Base-by-base conservation (phyloP, 495 filamentous ascomycete genomes). In the Tetracladium marchalianum region DNA sequence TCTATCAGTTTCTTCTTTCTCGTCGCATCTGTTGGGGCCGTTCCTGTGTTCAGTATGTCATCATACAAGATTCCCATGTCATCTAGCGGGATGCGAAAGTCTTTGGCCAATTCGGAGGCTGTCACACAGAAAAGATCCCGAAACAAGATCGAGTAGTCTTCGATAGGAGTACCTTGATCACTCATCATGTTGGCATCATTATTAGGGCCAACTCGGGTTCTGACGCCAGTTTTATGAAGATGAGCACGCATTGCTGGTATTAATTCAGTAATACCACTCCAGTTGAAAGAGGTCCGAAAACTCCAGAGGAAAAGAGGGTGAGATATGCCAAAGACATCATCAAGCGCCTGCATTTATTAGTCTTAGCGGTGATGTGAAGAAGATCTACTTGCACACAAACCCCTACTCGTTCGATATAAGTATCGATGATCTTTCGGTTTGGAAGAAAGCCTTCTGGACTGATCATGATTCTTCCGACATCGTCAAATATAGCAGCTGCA, bases 241-340 rank as follows among this genome's bases (percentile, higher is more conserved):
- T 80, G 78, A 27, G 65, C 67, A 46, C 63, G 64, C 83, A 93
- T 93, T 18, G 73, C 73, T 11, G 78, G 75, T 31, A 93, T 66
- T 10, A 90, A 67, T 22, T 79, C 72, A 40, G 69, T 71, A 15
- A 95, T 68, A 17, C 73, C 70, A 6, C 62, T 57, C 89, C 89
- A 95, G 59, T 86, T 77, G 17, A 80, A 74, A 32, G 82, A 83
- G 11, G 85, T 84, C 45, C 84, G 76, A 58, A 85, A 93, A 39
- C 88, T 76, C 89, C 89, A 95, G 24, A 88, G 78, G 60, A 92
- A 95, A 10, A 87, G 78, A 2, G 84, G 79, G 57, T 95, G 87
- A 11, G 75, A 74, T 35, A 81, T 78, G 31, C 78, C 78, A 53
- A 95, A 87, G 24, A 78, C 73, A 41, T 94, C 87, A 43, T 85